Evolutionary conservation across 139 green algal species (phyloP).

Genomic region (Axilococcus clingmanii): DNA sequence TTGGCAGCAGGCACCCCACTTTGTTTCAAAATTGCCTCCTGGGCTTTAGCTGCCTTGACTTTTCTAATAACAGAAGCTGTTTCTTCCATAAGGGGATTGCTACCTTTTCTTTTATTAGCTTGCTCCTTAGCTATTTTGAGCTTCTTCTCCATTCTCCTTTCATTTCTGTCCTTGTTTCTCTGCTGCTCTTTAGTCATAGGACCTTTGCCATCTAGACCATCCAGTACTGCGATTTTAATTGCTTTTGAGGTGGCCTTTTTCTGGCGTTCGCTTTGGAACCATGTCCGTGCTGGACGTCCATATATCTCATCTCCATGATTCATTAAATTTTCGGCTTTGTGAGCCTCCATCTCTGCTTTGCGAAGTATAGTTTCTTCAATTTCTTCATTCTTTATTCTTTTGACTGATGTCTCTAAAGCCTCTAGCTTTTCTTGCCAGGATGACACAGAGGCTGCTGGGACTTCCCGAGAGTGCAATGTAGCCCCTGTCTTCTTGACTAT

Average conservation of each 20-base stretch:
- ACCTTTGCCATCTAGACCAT: not conserved
- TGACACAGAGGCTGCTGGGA: constrained; percentile 42
- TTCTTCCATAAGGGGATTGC: constrained; percentile 21
- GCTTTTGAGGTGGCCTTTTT: constrained; percentile 40
- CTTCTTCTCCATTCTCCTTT: constrained; percentile 20
- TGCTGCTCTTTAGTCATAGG: constrained; percentile 6
- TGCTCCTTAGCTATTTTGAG: constrained; percentile 22
- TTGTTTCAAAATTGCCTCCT: constrained; percentile 37
- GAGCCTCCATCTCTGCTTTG: constrained; percentile 93
- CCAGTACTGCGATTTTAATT: constrained; percentile 17
- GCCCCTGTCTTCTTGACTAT: constrained; percentile 56
- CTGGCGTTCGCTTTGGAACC: constrained; percentile 80
- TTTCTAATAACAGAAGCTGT: constrained; percentile 22
- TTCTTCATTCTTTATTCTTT: constrained; percentile 47
- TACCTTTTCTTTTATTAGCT: constrained; percentile 19
- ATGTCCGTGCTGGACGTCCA: constrained; percentile 74
- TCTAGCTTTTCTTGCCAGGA: constrained; percentile 58
- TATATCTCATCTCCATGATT: constrained; percentile 89
- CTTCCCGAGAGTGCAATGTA: constrained; percentile 54
- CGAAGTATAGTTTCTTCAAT: constrained; percentile 58
- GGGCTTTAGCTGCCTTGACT: constrained; percentile 42
- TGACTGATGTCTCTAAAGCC: constrained; percentile 24
- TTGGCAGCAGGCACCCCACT: constrained; percentile 44
- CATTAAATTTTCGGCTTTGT: constrained; percentile 80
- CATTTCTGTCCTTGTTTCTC: constrained; percentile 14